phyloP scores from a whole-genome alignment of 164 flowering plant genomes.

The Liriodendron chinense region DNA sequence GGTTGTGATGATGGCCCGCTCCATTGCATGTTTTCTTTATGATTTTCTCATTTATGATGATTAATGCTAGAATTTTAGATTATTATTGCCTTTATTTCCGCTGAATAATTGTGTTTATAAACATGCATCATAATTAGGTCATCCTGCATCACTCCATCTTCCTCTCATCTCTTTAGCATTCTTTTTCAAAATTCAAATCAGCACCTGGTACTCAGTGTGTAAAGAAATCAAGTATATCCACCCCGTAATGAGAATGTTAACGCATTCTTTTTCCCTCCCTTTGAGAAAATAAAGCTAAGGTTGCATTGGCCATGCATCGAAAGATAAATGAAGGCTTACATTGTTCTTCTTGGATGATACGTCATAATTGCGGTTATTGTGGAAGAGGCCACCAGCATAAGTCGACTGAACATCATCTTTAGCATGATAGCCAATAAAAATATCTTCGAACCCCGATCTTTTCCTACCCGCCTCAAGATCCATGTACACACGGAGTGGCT shows the following conservation, averaged over 20 bases:
- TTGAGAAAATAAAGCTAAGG: too few species aligned
- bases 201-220: not conserved
- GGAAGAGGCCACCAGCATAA: constrained; percentile 91
- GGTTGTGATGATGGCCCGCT: too few species aligned
- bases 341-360: constrained; percentile 63
- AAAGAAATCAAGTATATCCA: not conserved
- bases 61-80: too few species aligned
- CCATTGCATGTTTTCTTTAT: too few species aligned
- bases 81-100: too few species aligned
- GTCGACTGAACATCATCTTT: constrained; percentile 96
- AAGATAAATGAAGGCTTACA: constrained; percentile 39
- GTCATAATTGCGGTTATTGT: constrained; percentile 84
- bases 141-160: too few species aligned
- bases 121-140: too few species aligned
- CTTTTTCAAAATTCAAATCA: not conserved
- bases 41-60: too few species aligned
- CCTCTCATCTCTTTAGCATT: too few species aligned
- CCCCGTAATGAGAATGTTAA: not conserved
- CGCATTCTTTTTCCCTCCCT: not conserved
- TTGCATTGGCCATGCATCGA: too few species aligned
- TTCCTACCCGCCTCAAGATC: constrained; percentile 95
- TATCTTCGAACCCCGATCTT: constrained; percentile 78
- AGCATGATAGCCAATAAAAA: constrained; percentile 92
- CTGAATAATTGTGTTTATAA: too few species aligned
- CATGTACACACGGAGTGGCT: constrained; percentile 96